phyloP scores from a whole-genome alignment of 371 early-diverging fungal genomes.

The Mucor mucedo region DNA sequence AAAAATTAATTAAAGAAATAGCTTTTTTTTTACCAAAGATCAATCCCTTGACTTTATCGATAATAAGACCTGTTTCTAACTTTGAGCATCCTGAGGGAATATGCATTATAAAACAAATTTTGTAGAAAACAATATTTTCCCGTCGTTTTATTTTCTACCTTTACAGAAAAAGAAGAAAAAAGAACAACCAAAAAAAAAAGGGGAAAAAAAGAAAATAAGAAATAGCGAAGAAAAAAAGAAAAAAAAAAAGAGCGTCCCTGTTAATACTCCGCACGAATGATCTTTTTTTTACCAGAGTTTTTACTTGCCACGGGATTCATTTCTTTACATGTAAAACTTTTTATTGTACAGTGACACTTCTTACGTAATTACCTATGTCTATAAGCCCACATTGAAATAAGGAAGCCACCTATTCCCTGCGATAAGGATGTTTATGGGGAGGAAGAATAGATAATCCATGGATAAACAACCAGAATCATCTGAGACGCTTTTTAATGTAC shows the following conservation, averaged over 20 bases:
- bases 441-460: too few relatives aligned
- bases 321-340: too few relatives aligned
- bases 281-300: neutral
- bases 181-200: neutral
- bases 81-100: constrained; percentile 56
- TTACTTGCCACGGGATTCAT: too few relatives aligned
- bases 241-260: neutral
- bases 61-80: constrained; percentile 37
- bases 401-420: too few relatives aligned
- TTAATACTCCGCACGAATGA: neutral
- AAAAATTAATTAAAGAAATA: too few relatives aligned
- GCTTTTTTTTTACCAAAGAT: constrained; percentile 46
- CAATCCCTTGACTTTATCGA: constrained; percentile 54
- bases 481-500: too few relatives aligned
- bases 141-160: constrained; percentile 3
- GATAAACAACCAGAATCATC: too few relatives aligned
- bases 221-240: neutral
- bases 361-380: too few relatives aligned
- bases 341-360: too few relatives aligned
- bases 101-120: constrained; percentile 31
- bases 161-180: constrained; percentile 8
- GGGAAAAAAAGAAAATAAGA: neutral
- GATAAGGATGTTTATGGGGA: too few relatives aligned
- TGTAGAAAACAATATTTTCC: constrained; percentile 10
- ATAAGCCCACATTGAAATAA: too few relatives aligned